Percentiles rank a stretch among this genome's conserved stretches.
phyloP scores from a whole-genome alignment of 2,329 filamentous ascomycete species.

The Colletotrichum chlorophyti region DNA sequence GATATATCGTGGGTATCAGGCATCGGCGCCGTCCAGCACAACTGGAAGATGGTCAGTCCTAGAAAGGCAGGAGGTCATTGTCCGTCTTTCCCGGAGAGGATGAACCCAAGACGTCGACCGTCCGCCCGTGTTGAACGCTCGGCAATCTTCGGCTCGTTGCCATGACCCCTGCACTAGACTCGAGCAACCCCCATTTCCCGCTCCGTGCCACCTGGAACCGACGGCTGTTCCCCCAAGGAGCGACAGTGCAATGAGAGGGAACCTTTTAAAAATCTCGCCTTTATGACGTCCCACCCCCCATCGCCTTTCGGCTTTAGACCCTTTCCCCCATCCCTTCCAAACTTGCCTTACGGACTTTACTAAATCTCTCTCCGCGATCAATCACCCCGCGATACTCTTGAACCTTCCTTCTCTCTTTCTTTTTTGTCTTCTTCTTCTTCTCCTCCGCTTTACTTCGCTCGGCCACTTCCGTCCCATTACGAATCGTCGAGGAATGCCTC shows the following conservation, averaged over 20 bases:
- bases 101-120: no score
- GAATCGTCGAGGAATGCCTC: neutral
- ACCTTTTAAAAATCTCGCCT: conserved; percentile 27
- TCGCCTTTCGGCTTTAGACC: conserved; percentile 27
- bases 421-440: neutral
- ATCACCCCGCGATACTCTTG: conserved; percentile 21
- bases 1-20: neutral
- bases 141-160: conserved; percentile 29
- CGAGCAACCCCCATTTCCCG: conserved; percentile 9
- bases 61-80: no score
- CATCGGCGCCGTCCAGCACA: neutral
- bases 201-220: conserved; percentile 9
- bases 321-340: conserved; percentile 17
- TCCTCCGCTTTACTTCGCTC: neutral
- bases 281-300: conserved; percentile 26
- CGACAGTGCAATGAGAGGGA: conserved; percentile 25
- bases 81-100: no score
- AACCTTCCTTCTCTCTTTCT: neutral
- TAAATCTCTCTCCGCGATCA: conserved; percentile 20
- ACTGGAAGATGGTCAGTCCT: neutral
- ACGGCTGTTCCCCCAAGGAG: conserved; percentile 2
- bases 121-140: conserved; percentile 22
- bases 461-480: neutral
- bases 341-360: conserved; percentile 1
- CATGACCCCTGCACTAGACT: conserved; percentile 24